phyloP scores from a whole-genome alignment of 345 rosid genomes.

The Salix koriyanagi region DNA sequence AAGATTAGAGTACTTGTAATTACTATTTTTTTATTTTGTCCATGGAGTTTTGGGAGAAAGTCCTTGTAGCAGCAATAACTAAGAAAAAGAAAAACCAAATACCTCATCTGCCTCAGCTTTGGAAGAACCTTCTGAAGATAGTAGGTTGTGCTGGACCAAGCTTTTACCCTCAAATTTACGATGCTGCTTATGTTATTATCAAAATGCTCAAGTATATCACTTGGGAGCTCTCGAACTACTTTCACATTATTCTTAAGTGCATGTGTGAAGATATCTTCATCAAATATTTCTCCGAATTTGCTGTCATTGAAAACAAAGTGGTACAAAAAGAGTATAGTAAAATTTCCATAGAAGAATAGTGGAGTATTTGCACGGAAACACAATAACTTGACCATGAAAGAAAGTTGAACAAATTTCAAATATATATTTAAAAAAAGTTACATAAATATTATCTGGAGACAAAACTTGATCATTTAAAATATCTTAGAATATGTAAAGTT shows the following conservation, averaged over 20 bases:
- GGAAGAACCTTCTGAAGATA: slow-evolving; percentile 94
- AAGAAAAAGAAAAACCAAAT: slow-evolving; percentile 12
- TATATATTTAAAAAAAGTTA: background rate
- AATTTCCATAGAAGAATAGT: no score
- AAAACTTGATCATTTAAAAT: no score
- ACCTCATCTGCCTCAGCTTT: slow-evolving; percentile 64
- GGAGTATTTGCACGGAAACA: no score
- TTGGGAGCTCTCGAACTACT: slow-evolving; percentile 73
- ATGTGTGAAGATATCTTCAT: slow-evolving; percentile 82
- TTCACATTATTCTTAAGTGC: slow-evolving; percentile 69
- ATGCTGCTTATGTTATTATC: slow-evolving; percentile 87
- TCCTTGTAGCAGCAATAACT: background rate
- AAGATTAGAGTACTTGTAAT: background rate
- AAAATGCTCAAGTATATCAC: slow-evolving; percentile 71
- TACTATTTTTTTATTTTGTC: no score
- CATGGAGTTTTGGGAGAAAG: background rate
- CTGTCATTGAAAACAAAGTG: slow-evolving; percentile 39
- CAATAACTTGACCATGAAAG: no score
- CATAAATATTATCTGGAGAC: background rate
- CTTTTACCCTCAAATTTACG: slow-evolving; percentile 87
- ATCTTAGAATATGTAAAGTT: background rate
- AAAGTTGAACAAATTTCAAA: background rate
- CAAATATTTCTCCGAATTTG: slow-evolving; percentile 89
- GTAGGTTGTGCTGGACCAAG: slow-evolving; percentile 81
- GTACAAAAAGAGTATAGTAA: background rate